Conservation (phyloP, 352 stramenopile species). For the Phytophthora gonapodyides region DNA sequence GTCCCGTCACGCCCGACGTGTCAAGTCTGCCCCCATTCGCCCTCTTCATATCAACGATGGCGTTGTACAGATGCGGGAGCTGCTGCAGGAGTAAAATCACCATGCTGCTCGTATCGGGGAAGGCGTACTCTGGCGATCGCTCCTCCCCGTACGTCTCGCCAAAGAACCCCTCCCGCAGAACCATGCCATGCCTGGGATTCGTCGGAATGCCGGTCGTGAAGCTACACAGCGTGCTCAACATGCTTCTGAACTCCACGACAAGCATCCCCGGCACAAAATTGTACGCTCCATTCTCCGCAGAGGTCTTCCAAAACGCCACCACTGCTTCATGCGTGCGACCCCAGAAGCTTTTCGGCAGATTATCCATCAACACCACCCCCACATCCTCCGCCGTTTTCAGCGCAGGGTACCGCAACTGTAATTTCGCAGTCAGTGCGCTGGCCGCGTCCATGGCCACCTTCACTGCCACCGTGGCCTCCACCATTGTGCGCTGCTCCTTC, state of each 20-base stretch:
- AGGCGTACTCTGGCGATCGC: conserved; percentile 13
- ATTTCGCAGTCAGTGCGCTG: conserved; percentile 4
- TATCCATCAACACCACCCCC: conserved; percentile 8
- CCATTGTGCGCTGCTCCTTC: conserved; percentile 27
- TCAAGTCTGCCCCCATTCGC: background rate
- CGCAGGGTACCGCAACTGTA: conserved; percentile 28
- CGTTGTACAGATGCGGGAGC: conserved; percentile 27
- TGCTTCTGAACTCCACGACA: conserved; percentile 15
- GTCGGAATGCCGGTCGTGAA: conserved; percentile 23
- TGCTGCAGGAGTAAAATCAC: conserved; percentile 24
- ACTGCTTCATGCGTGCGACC: background rate
- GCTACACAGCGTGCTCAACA: conserved; percentile 9
- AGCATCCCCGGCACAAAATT: conserved; percentile 21
- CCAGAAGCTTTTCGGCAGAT: background rate
- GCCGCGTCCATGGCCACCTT: conserved; percentile 30
- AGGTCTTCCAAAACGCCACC: conserved; percentile 9
- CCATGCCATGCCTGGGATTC: background rate
- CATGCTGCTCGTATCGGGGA: conserved; percentile 13
- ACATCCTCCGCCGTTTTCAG: conserved; percentile 24
- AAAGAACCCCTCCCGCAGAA: conserved; percentile 22
- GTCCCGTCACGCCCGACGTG: no score
- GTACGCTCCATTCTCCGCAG: conserved; percentile 3
- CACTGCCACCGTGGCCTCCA: conserved; percentile 34
- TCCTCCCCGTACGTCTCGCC: conserved; percentile 23
- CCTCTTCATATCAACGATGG: conserved; percentile 9